Percentiles rank a stretch among this genome's conserved stretches.
Evolutionary conservation across 2,329 filamentous ascomycete genomes (phyloP).

Genomic region (Pseudogymnoascus sp.): DNA sequence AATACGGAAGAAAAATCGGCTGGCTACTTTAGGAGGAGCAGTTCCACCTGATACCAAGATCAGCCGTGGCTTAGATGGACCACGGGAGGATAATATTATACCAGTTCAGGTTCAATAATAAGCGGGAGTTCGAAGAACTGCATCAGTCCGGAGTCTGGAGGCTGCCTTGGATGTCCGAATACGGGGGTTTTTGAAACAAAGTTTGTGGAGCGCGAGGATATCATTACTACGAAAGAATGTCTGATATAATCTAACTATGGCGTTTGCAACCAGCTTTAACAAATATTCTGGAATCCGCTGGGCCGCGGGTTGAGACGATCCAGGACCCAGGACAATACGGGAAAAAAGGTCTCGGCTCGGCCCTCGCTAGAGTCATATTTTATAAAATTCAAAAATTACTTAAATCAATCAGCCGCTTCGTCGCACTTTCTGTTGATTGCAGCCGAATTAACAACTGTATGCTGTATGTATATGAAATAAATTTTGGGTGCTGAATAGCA

Average conservation of each 20-base stretch:
- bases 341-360: neutral
- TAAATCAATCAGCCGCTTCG: neutral
- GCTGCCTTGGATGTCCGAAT: neutral
- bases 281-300: neutral
- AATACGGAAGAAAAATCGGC: conserved; percentile 26
- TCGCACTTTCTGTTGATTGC: neutral
- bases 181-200: neutral
- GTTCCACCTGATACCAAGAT: conserved; percentile 29
- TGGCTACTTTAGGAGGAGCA: conserved; percentile 28
- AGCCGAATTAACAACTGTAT: neutral
- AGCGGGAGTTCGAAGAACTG: neutral
- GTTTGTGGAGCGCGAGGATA: neutral
- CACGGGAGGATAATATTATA: neutral
- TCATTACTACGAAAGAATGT: neutral
- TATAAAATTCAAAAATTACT: neutral
- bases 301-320: neutral
- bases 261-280: neutral
- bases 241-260: conserved; percentile 5
- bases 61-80: conserved; percentile 28
- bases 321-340: neutral
- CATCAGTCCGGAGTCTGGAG: neutral
- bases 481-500: neutral
- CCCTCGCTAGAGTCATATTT: neutral
- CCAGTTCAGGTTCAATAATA: neutral
- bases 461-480: neutral